Evolutionary conservation across 768 basidiomycete genomes (phyloP).

Genomic region (Lanmaoa rubissima): DNA sequence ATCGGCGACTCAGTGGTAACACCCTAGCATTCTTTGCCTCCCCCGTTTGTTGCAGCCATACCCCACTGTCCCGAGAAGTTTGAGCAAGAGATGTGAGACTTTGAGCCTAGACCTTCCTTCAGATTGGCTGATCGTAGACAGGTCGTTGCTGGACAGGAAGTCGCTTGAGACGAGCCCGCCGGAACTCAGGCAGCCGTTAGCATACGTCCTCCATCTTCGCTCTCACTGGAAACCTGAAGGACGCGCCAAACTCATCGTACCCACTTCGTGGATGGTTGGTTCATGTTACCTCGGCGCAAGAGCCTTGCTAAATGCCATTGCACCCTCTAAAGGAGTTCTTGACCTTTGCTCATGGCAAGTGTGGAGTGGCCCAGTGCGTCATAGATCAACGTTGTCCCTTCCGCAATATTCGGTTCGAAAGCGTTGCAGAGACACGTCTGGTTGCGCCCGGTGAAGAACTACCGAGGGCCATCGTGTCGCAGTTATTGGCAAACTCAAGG

Average conservation of each 20-base stretch:
- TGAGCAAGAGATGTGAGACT: conserved; percentile 10
- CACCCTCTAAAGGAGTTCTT: conserved; percentile 8
- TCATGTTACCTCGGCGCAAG: neutral
- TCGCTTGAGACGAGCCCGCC: conserved; percentile 14
- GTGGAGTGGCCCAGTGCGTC: neutral
- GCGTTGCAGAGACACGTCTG: neutral
- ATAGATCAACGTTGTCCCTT: conserved; percentile 14
- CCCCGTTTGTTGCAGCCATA: neutral
- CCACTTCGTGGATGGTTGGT: conserved; percentile 28
- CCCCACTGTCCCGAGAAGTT: neutral
- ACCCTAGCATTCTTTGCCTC: neutral
- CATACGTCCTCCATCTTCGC: conserved; percentile 25
- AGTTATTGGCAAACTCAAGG: conserved; percentile 3
- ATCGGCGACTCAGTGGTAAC: neutral
- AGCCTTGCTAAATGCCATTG: neutral
- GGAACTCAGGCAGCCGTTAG: conserved; percentile 17
- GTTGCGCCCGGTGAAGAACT: conserved; percentile 2
- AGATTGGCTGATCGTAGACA: conserved; percentile 5
- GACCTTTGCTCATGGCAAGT: neutral
- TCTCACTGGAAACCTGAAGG: conserved; percentile 20
- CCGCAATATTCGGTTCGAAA: conserved; percentile 17
- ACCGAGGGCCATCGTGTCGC: conserved; percentile 12
- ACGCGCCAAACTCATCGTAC: conserved; percentile 18
- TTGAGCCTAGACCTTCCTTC: neutral
- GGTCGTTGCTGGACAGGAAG: conserved; percentile 5